These are phyloP conservation scores for Neurospora sp. DNA, from an alignment of 495 filamentous ascomycete genomes.

Conservation along the genomic window DNA sequence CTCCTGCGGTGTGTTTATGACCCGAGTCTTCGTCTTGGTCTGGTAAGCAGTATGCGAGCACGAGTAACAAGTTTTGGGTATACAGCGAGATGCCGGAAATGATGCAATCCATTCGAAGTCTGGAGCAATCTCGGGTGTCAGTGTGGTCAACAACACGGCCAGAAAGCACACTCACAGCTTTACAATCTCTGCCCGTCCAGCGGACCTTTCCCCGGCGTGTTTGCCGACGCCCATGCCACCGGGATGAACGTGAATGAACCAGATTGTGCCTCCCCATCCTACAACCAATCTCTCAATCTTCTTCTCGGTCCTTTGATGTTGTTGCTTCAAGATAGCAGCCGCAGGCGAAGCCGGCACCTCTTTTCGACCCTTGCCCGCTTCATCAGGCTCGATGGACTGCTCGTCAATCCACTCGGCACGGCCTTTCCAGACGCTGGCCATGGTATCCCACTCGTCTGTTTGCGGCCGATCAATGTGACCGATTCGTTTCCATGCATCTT, in stretches of 20 bases:
- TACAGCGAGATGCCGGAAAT: slow-evolving; percentile 96
- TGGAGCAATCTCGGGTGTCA: slow-evolving; percentile 30
- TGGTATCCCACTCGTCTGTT: slow-evolving; percentile 76
- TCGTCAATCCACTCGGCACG: slow-evolving; percentile 88
- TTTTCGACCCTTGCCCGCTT: slow-evolving; percentile 29
- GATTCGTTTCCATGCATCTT: slow-evolving; percentile 91
- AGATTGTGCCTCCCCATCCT: slow-evolving; percentile 92
- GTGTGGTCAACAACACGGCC: not conserved
- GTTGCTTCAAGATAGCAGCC: slow-evolving; percentile 34
- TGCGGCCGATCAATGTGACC: slow-evolving; percentile 81
- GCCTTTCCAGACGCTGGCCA: slow-evolving; percentile 89
- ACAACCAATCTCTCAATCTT: slow-evolving; percentile 71
- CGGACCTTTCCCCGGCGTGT: slow-evolving; percentile 57
- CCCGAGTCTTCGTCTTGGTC: slow-evolving; percentile 48
- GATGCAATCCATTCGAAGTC: slow-evolving; percentile 89
- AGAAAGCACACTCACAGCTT: slow-evolving; percentile 58
- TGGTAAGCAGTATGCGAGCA: slow-evolving; percentile 77
- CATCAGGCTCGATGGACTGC: slow-evolving; percentile 52
- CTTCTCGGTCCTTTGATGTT: slow-evolving; percentile 32
- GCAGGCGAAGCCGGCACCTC: slow-evolving; percentile 29
- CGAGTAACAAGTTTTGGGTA: slow-evolving; percentile 78
- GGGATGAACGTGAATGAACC: slow-evolving; percentile 86
- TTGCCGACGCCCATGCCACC: slow-evolving; percentile 59
- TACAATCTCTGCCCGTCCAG: slow-evolving; percentile 76
- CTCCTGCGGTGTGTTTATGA: slow-evolving; percentile 26